phyloP scores from a whole-genome alignment of 306 rosid genomes.

The Astragalus membranaceus region DNA sequence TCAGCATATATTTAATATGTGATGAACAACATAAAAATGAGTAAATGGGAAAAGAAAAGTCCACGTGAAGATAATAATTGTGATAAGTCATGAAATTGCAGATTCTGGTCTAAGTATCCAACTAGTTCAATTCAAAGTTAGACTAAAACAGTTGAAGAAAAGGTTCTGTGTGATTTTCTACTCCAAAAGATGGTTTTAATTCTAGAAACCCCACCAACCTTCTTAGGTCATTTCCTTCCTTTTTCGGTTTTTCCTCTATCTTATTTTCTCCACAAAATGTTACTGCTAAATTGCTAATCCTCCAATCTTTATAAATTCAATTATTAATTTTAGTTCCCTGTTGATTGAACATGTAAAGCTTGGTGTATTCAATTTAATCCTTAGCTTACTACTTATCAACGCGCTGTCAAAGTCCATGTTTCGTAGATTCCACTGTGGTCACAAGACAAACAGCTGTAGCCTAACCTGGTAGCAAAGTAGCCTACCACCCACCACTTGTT shows the following conservation, averaged over 20 bases:
- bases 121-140: conserved; percentile 30
- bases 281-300: background rate
- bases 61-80: conserved; percentile 22
- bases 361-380: background rate
- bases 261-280: background rate
- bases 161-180: background rate
- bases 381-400: background rate
- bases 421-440: background rate
- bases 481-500: conserved; percentile 38
- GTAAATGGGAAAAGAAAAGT: background rate
- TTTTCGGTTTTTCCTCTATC: conserved; percentile 28
- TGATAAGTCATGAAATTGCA: conserved; percentile 18
- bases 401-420: conserved; percentile 11
- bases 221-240: conserved; percentile 19
- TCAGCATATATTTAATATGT: too few relatives aligned
- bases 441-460: conserved; percentile 15
- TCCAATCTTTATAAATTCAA: background rate
- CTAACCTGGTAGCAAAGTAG: conserved; percentile 15
- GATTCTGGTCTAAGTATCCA: conserved; percentile 30
- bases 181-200: conserved; percentile 7
- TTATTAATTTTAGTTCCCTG: background rate
- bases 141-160: conserved; percentile 30
- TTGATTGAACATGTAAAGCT: background rate
- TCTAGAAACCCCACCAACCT: conserved; percentile 39
- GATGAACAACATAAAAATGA: background rate